Conservation (phyloP, 176 grass and related monocot genomes). For the Coix lacrymajobi region DNA sequence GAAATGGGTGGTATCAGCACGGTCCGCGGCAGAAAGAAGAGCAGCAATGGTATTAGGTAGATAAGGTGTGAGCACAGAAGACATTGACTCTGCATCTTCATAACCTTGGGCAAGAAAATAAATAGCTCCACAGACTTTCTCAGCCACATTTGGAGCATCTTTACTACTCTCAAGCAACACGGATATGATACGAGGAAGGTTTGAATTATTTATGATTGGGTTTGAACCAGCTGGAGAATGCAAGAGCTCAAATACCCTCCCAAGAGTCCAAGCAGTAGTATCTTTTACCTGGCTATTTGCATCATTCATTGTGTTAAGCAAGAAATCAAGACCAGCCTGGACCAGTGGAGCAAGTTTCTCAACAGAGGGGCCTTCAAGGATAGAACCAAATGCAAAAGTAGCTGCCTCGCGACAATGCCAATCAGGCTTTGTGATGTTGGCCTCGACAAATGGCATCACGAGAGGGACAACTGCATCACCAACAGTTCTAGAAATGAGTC, state of each 20-base stretch:
- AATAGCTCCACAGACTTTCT: conserved; percentile 80
- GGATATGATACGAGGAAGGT: conserved; percentile 69
- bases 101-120: conserved; percentile 92
- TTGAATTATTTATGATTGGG: conserved; percentile 73
- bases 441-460: conserved; percentile 81
- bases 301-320: conserved; percentile 75
- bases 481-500: conserved; percentile 70
- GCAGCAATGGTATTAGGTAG: conserved; percentile 65
- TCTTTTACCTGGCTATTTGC: conserved; percentile 80
- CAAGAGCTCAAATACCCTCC: conserved; percentile 84
- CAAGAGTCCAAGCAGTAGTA: conserved; percentile 92
- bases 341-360: conserved; percentile 67
- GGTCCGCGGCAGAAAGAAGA: conserved; percentile 73
- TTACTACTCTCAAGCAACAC: conserved; percentile 86
- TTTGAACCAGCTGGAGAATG: conserved; percentile 56
- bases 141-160: conserved; percentile 82
- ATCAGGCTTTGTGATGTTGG: conserved; percentile 75
- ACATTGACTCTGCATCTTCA: conserved; percentile 52
- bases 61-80: conserved; percentile 83
- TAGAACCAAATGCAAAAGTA: conserved; percentile 94
- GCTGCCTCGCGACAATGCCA: conserved; percentile 78
- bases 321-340: conserved; percentile 62
- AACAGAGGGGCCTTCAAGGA: conserved; percentile 86
- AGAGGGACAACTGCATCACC: conserved; percentile 65
- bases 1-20: conserved; percentile 53